Conservation (phyloP, 2,329 filamentous ascomycete genomes). For the Plenodomus biglobosus region DNA sequence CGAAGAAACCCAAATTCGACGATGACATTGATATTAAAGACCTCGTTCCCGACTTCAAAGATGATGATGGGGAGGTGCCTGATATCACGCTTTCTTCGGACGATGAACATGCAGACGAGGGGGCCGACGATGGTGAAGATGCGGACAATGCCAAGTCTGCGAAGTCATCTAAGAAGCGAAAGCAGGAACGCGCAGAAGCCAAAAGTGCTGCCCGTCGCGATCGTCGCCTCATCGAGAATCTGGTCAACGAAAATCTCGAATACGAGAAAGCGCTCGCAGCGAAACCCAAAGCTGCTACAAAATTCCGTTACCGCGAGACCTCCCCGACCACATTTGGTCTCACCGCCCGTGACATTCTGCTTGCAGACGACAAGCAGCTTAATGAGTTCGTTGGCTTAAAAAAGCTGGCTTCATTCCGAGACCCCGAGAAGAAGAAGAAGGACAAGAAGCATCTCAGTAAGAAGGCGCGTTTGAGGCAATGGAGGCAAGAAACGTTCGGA, state of each 20-base stretch:
- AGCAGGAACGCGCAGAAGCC: constrained; percentile 53
- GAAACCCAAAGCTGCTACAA: constrained; percentile 53
- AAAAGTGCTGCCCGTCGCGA: constrained; percentile 79
- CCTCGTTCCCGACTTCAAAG: constrained; percentile 81
- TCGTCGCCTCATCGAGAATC: constrained; percentile 77
- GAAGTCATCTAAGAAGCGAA: constrained; percentile 52
- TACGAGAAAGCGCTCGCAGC: constrained; percentile 65
- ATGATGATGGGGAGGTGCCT: constrained; percentile 69
- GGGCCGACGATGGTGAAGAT: constrained; percentile 47
- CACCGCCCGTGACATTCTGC: constrained; percentile 85
- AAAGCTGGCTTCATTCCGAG: constrained; percentile 88
- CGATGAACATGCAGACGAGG: constrained; percentile 44
- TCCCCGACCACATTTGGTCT: constrained; percentile 88
- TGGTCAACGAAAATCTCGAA: constrained; percentile 80
- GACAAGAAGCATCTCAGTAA: constrained; percentile 89
- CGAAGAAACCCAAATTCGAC: constrained; percentile 88
- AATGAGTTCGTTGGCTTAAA: constrained; percentile 93
- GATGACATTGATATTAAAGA: constrained; percentile 98
- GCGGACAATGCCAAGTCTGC: constrained; percentile 44
- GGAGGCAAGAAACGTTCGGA: constrained; percentile 72
- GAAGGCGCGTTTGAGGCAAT: constrained; percentile 86
- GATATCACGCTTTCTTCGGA: constrained; percentile 67
- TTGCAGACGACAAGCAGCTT: constrained; percentile 79
- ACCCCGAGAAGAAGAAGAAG: constrained; percentile 82
- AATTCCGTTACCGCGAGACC: constrained; percentile 92